Evolutionary conservation across 495 filamentous ascomycete genomes (phyloP).

Genomic region (Aspergillus biplanus): DNA sequence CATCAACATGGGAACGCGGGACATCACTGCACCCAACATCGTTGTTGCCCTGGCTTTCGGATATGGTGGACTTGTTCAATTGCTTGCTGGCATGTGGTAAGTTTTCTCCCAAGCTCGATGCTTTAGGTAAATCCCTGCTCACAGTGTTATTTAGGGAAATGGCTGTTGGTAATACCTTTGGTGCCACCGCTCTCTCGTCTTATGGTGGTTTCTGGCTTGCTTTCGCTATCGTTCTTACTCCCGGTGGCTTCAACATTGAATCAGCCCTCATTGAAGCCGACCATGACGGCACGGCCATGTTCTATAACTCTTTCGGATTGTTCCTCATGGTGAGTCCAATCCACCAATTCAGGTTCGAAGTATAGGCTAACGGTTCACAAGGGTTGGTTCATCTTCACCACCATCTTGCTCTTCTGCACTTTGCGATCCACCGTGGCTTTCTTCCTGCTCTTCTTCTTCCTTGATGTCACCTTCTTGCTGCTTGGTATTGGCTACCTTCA

Average conservation of each 20-base stretch:
- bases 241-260: constrained; percentile 68
- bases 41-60: constrained; percentile 73
- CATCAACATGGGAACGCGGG: constrained; percentile 75
- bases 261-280: constrained; percentile 26
- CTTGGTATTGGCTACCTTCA: constrained; percentile 76
- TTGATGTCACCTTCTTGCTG: constrained; percentile 90
- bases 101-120: constrained; percentile 38
- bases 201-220: constrained; percentile 98
- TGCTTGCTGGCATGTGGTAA: constrained; percentile 97
- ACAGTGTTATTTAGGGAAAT: constrained; percentile 76
- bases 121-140: not conserved
- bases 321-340: constrained; percentile 72
- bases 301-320: constrained; percentile 75
- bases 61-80: constrained; percentile 88
- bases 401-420: constrained; percentile 83
- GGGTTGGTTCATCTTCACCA: constrained; percentile 99
- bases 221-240: constrained; percentile 86
- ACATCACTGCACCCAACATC: constrained; percentile 64
- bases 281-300: constrained; percentile 31
- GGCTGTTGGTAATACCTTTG: constrained; percentile 97
- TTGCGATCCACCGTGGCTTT: constrained; percentile 93
- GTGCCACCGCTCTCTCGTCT: constrained; percentile 93
- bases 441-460: constrained; percentile 92
- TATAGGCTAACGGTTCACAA: constrained; percentile 30
- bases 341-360: not conserved